These are phyloP conservation scores for Debaryomycetaceae sp. DNA, from an alignment of 1,139 yeast genomes.

Conservation along the genomic window DNA sequence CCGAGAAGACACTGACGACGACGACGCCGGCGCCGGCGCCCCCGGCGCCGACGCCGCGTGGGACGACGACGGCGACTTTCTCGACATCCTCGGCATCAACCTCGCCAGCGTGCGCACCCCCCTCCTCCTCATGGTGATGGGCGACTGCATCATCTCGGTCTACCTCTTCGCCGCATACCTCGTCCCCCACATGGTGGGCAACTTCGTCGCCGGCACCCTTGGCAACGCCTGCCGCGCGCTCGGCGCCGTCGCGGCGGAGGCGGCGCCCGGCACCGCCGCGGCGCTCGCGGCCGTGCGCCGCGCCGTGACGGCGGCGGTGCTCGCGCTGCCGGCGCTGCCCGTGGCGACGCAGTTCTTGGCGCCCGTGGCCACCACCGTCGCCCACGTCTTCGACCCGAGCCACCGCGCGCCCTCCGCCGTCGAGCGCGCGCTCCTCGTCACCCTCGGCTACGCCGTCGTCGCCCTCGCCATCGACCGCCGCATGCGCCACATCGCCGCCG, in stretches of 20 bases:
- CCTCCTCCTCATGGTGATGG: slow-evolving; percentile 27
- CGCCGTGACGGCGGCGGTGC: not conserved
- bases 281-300: not conserved
- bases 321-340: not conserved
- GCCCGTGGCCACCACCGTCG: slow-evolving; percentile 18
- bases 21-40: slow-evolving; percentile 10
- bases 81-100: slow-evolving; percentile 35
- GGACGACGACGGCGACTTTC: slow-evolving; percentile 21
- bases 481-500: slow-evolving; percentile 33
- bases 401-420: slow-evolving; percentile 16
- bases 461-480: slow-evolving; percentile 23
- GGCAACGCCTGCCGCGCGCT: slow-evolving; percentile 6
- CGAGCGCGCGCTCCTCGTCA: slow-evolving; percentile 32
- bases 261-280: slow-evolving; percentile 1
- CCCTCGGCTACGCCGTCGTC: slow-evolving; percentile 36
- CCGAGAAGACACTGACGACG: slow-evolving; percentile 3
- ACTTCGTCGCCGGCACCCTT: slow-evolving; percentile 2
- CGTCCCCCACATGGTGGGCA: slow-evolving; percentile 52
- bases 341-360: slow-evolving; percentile 7
- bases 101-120: slow-evolving; percentile 32
- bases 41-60: slow-evolving; percentile 12
- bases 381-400: slow-evolving; percentile 16
- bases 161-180: slow-evolving; percentile 47
- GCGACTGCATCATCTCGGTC: slow-evolving; percentile 39
- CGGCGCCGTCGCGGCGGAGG: slow-evolving; percentile 9